A percentile compares a stretch with the other conserved stretches of the same genome.
phyloP scores from a whole-genome alignment of 495 filamentous ascomycete genomes.

The Aspergillus wentii region DNA sequence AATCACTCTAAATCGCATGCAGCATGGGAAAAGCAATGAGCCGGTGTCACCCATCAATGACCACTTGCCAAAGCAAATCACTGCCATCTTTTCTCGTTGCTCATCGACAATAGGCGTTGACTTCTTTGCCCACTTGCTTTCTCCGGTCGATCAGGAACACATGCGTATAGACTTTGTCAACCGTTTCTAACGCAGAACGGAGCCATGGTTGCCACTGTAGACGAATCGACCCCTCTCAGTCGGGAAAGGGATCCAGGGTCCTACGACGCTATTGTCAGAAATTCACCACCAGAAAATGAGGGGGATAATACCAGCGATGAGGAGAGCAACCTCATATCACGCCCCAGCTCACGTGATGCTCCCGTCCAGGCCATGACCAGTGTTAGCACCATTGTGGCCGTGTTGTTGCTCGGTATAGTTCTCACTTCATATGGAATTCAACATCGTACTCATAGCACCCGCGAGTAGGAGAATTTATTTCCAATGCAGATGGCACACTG shows the following conservation, averaged over 20 bases:
- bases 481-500: conserved; percentile 57
- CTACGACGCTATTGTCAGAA: not conserved
- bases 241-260: not conserved
- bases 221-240: conserved; percentile 7
- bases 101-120: too few species aligned
- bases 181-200: too few species aligned
- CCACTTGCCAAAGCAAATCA: too few species aligned
- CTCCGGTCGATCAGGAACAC: too few species aligned
- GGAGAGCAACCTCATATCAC: conserved; percentile 17
- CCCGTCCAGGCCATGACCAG: conserved; percentile 12
- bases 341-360: not conserved
- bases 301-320: conserved; percentile 13
- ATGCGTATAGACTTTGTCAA: too few species aligned
- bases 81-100: too few species aligned
- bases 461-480: conserved; percentile 60
- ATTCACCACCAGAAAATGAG: not conserved
- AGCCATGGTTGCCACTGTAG: not conserved
- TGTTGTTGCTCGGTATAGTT: conserved; percentile 32
- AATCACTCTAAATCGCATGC: too few species aligned
- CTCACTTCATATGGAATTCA: not conserved
- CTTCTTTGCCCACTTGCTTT: too few species aligned
- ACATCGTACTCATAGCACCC: not conserved
- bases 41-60: too few species aligned
- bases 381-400: conserved; percentile 28
- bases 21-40: too few species aligned